phyloP scores from a whole-genome alignment of 768 basidiomycete species.

The Cyclocybe aegerita region DNA sequence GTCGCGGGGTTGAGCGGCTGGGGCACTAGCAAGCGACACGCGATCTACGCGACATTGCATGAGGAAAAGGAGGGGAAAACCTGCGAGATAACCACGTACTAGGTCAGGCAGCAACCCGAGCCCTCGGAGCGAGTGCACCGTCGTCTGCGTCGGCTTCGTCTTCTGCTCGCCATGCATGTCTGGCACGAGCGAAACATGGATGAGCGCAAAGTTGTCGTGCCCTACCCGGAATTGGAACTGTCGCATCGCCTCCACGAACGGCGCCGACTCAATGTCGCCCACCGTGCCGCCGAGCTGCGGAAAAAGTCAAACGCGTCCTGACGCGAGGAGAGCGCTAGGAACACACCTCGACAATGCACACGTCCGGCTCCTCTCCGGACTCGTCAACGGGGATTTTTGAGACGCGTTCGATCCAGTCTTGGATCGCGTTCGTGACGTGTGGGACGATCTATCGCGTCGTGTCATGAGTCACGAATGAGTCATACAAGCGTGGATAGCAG shows the following conservation, averaged over 20 bases:
- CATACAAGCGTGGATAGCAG: background rate
- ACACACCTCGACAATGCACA: conserved; percentile 93
- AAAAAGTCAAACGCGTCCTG: background rate
- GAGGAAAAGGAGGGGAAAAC: background rate
- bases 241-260: conserved; percentile 98
- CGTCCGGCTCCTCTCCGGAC: conserved; percentile 88
- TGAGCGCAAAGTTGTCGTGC: conserved; percentile 92
- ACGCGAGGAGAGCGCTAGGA: background rate
- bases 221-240: conserved; percentile 99
- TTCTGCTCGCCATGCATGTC: conserved; percentile 99
- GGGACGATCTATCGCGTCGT: conserved; percentile 72
- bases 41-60: conserved; percentile 58
- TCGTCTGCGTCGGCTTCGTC: conserved; percentile 98
- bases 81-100: conserved; percentile 42
- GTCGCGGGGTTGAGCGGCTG: conserved; percentile 81
- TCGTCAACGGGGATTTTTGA: conserved; percentile 94
- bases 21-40: conserved; percentile 82
- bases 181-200: conserved; percentile 97
- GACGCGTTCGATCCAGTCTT: conserved; percentile 98
- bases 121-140: conserved; percentile 89
- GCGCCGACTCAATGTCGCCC: conserved; percentile 97
- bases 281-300: conserved; percentile 95
- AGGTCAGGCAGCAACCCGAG: conserved; percentile 92
- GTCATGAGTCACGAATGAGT: background rate
- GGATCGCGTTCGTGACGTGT: conserved; percentile 94